phyloP scores from a whole-genome alignment of 148 eudicot genomes.

The Cornus suecica region DNA sequence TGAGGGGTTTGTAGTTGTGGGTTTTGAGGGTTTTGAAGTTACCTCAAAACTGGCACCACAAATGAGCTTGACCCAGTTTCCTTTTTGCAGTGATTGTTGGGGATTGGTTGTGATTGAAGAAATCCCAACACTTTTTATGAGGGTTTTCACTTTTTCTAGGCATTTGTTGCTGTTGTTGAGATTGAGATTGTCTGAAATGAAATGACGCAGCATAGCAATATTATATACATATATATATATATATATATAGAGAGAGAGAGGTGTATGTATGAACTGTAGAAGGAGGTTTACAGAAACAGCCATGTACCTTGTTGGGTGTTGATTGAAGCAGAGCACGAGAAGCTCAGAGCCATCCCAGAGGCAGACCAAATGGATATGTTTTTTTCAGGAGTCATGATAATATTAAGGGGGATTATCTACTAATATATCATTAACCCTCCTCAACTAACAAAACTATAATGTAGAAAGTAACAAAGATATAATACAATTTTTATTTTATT shows the following conservation, averaged over 20 bases:
- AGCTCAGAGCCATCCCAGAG: conserved; percentile 41
- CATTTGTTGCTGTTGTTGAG: conserved; percentile 24
- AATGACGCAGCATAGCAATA: background rate
- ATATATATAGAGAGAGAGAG: background rate
- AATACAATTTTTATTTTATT: too few species aligned
- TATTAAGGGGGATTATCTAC: too few species aligned
- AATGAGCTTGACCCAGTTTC: conserved; percentile 96
- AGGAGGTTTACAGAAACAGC: background rate
- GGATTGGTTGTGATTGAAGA: conserved; percentile 46
- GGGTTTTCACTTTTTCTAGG: conserved; percentile 39
- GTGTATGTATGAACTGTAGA: too few species aligned
- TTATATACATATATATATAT: background rate
- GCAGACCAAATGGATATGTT: conserved; percentile 21
- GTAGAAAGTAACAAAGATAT: too few species aligned
- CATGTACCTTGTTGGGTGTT: conserved; percentile 21
- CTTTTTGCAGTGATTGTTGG: conserved; percentile 51
- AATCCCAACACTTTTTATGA: conserved; percentile 41
- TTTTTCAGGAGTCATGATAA: too few species aligned
- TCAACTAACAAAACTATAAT: too few species aligned
- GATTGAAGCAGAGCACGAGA: conserved; percentile 39
- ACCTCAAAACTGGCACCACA: conserved; percentile 99
- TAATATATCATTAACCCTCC: too few species aligned
- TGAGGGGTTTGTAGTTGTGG: background rate
- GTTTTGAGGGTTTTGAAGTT: background rate
- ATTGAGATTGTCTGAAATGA: conserved; percentile 23